phyloP scores from a whole-genome alignment of 139 green algal species.

The Nannochloris sp. region DNA sequence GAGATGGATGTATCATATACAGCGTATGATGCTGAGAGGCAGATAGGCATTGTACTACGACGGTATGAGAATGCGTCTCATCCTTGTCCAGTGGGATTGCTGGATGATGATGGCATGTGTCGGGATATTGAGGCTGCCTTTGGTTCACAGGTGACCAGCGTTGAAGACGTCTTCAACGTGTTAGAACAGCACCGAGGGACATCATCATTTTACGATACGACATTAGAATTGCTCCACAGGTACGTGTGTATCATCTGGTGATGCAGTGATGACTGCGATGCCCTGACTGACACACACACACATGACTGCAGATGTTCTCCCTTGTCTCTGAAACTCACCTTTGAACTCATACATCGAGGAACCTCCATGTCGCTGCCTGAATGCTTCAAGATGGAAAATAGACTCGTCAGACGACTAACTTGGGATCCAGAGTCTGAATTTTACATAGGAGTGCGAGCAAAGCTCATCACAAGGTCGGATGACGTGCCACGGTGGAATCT shows the following conservation, averaged over 20 bases:
- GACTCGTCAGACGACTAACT: constrained; percentile 23
- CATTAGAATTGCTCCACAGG: too few species aligned
- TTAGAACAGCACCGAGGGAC: too few species aligned
- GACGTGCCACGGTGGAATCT: constrained; percentile 49
- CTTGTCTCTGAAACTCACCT: constrained; percentile 29
- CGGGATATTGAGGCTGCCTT: too few species aligned
- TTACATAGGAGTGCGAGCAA: constrained; percentile 42
- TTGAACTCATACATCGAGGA: constrained; percentile 28
- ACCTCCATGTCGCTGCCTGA: constrained; percentile 26
- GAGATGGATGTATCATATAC: neutral
- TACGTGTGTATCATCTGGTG: too few species aligned
- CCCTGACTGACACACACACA: too few species aligned
- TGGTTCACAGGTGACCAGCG: too few species aligned
- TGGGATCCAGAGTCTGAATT: constrained; percentile 16
- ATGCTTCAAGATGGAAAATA: constrained; percentile 56
- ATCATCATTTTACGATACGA: too few species aligned
- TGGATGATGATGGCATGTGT: too few species aligned
- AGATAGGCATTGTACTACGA: neutral
- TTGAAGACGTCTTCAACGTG: too few species aligned
- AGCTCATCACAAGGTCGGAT: constrained; percentile 63
- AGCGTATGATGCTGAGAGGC: neutral
- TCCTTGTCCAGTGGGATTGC: too few species aligned
- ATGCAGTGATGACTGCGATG: too few species aligned
- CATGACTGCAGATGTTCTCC: constrained; percentile 18
- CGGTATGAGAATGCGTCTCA: too few species aligned